Conservation (phyloP, 129 eudicot species). For the Helianthus annuus region DNA sequence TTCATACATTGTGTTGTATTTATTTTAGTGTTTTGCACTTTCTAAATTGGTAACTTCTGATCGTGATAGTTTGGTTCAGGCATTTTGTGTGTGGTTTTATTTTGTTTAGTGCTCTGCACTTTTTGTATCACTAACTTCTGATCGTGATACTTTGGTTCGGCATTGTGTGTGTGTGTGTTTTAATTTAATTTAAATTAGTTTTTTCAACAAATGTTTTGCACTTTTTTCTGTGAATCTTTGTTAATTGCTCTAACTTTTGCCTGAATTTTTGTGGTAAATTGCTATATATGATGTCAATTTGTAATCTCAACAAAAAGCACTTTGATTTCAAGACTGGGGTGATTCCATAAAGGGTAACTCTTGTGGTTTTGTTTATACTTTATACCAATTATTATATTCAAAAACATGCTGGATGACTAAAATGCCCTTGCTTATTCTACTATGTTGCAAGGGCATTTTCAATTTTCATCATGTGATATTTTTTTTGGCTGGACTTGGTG, state of each 20-base stretch:
- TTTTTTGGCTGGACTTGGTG: neutral
- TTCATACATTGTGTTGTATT: too few species aligned
- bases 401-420: neutral
- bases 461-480: neutral
- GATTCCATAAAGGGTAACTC: neutral
- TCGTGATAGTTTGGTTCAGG: too few species aligned
- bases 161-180: too few species aligned
- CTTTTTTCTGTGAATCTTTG: neutral
- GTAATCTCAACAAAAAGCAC: neutral
- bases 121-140: too few species aligned
- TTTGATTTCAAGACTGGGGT: constrained; percentile 6
- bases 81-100: too few species aligned
- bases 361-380: neutral
- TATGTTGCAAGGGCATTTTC: neutral
- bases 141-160: too few species aligned
- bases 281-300: neutral
- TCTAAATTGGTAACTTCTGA: too few species aligned
- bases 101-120: too few species aligned
- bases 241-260: neutral
- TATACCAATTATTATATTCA: neutral
- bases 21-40: too few species aligned
- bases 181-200: too few species aligned
- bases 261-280: constrained; percentile 10
- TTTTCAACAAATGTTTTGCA: neutral
- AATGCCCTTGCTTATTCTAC: neutral